Conservation (phyloP, 2,329 filamentous ascomycete genomes). For the Aspergillaceae sp. region DNA sequence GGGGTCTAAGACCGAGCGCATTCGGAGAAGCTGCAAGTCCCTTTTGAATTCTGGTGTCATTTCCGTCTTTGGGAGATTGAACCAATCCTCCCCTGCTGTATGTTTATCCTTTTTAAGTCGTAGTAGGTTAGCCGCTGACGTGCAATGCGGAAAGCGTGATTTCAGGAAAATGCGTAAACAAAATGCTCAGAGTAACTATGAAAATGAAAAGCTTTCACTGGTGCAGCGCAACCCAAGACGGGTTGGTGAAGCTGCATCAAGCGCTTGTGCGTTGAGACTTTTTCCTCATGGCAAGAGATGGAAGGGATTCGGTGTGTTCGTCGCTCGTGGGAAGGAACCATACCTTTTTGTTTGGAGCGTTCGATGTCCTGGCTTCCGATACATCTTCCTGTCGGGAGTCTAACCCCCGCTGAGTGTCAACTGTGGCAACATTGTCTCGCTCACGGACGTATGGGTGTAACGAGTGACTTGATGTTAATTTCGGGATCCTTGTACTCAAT, state of each 20-base stretch:
- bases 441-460: conserved; percentile 49
- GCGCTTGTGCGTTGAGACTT: conserved; percentile 53
- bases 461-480: conserved; percentile 39
- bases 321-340: conserved; percentile 15
- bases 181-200: conserved; percentile 64
- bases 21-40: conserved; percentile 80
- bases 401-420: conserved; percentile 46
- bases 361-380: conserved; percentile 1
- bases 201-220: conserved; percentile 57
- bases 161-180: conserved; percentile 1
- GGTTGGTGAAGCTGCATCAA: conserved; percentile 65
- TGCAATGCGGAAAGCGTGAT: no score
- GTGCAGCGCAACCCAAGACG: conserved; percentile 73
- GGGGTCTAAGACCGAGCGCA: conserved; percentile 80
- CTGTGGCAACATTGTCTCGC: conserved; percentile 44
- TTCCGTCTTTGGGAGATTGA: conserved; percentile 73
- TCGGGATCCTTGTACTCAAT: conserved; percentile 33
- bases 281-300: conserved; percentile 60
- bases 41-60: conserved; percentile 78
- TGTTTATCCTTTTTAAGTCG: conserved; percentile 42
- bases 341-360: conserved; percentile 40
- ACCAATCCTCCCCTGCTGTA: conserved; percentile 77
- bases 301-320: background rate
- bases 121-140: conserved; percentile 5
- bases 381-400: conserved; percentile 36